Conservation (phyloP, 805 yeast genomes). For the Alloascoidea hylecoeti region DNA sequence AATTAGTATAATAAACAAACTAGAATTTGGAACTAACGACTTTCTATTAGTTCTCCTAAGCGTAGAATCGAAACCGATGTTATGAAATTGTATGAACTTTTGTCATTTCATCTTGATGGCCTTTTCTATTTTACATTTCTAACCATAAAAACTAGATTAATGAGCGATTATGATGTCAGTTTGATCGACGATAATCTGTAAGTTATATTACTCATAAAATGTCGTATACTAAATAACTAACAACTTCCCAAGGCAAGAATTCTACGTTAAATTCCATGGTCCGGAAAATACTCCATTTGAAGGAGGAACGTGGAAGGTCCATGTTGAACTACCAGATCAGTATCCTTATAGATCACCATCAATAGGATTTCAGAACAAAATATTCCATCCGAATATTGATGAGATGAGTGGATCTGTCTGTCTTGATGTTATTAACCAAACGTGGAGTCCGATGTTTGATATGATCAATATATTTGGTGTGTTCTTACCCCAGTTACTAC, state of each 20-base stretch:
- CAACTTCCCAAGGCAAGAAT: conserved; percentile 46
- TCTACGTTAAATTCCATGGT: conserved; percentile 73
- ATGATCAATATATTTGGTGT: conserved; percentile 82
- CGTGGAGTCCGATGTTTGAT: conserved; percentile 98
- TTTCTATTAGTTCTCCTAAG: conserved; percentile 54
- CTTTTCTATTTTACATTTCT: neutral
- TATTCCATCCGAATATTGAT: conserved; percentile 92
- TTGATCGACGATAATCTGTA: conserved; percentile 63
- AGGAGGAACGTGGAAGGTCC: conserved; percentile 80
- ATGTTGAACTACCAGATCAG: conserved; percentile 89
- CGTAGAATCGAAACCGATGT: conserved; percentile 89
- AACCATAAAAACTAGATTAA: conserved; percentile 29
- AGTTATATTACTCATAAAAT: conserved; percentile 6
- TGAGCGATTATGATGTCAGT: conserved; percentile 86
- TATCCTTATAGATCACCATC: conserved; percentile 95
- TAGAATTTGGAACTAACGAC: too few species aligned
- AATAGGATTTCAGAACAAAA: conserved; percentile 82
- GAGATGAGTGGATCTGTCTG: conserved; percentile 84
- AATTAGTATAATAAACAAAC: too few species aligned
- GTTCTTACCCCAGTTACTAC: conserved; percentile 80
- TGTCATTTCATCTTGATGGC: conserved; percentile 2
- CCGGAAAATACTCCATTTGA: conserved; percentile 83
- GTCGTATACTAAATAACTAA: conserved; percentile 1
- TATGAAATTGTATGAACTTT: conserved; percentile 61
- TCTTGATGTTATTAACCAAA: conserved; percentile 89